Evolutionary conservation across 257 asterid species (phyloP).

Genomic region (Salvia miltiorrhiza): DNA sequence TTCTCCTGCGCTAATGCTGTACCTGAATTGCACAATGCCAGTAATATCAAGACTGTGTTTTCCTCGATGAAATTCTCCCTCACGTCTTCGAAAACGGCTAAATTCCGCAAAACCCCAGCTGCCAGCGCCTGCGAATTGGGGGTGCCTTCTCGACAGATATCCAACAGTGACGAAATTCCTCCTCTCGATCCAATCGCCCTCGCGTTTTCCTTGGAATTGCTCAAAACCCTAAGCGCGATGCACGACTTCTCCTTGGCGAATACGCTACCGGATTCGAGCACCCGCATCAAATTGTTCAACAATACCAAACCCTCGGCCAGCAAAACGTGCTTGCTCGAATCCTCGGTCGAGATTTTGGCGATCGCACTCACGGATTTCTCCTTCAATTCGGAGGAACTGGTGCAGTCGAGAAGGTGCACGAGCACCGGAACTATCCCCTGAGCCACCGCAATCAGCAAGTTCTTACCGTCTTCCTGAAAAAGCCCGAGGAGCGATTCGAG

Average conservation of each 20-base stretch:
- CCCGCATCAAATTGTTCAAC: constrained; percentile 62
- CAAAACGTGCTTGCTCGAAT: constrained; percentile 60
- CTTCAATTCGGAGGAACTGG: constrained; percentile 59
- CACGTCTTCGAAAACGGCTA: constrained; percentile 55
- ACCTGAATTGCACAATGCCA: constrained; percentile 62
- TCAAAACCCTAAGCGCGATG: constrained; percentile 52
- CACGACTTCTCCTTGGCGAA: constrained; percentile 82
- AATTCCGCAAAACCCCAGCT: constrained; percentile 57
- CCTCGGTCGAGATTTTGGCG: constrained; percentile 66
- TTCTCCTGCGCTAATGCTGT: constrained; percentile 73
- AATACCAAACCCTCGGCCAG: constrained; percentile 64
- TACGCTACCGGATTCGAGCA: constrained; percentile 82
- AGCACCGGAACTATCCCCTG: constrained; percentile 84
- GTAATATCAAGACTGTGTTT: constrained; percentile 38
- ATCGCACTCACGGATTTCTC: constrained; percentile 67
- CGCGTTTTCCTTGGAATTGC: constrained; percentile 79
- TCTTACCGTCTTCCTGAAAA: constrained; percentile 74
- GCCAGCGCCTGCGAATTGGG: constrained; percentile 87
- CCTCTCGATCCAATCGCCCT: constrained; percentile 90
- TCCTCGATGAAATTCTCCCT: constrained; percentile 71
- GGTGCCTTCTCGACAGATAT: constrained; percentile 72
- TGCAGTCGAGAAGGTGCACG: constrained; percentile 66
- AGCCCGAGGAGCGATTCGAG: constrained; percentile 68
- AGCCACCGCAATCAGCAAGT: constrained; percentile 66
- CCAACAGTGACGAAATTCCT: constrained; percentile 74